Evolutionary conservation across 352 stramenopile species (phyloP), one percentile per base, ranked within the genome.

Genomic region (Phytophthora tubulina): DNA sequence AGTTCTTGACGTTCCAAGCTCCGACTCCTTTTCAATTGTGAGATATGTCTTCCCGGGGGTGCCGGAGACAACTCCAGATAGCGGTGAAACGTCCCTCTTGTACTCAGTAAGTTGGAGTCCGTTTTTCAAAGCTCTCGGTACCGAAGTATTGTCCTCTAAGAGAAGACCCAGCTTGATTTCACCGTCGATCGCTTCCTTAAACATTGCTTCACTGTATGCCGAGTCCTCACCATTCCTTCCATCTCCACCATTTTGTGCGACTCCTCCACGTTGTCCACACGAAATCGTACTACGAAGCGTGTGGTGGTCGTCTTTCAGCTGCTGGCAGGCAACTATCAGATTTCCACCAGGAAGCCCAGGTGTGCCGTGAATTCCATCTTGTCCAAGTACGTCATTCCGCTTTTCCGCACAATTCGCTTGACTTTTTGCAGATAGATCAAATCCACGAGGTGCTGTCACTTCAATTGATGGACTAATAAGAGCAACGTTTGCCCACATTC

Each of bases 301-400:
- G 1, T 67, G 4, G 2, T 3, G 1, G n/a, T 56, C 21, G 46
- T 70, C 70, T 30, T 59, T 33, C 13, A 70, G 17, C 14, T 27
- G 3, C 0, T 41, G 30, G 14, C 55, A 66, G 7, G 57, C 27
- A 32, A 66, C 56, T n/a, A 51, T 11, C 10, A 73, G 41, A 27
- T 70, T 73, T 3, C 63, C 69, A 27, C 69, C 69, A 51, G 63
- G 63, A 42, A 73, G 36, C 2, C 69, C 69, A n/a, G 42, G 32
- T 10, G 9, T 15, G 1, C 69, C 69, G 15, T 68, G 35, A 6
- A 11, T 4, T 15, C 69, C 69, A 45, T 53, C 4, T 21, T 4
- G 15, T 42, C 51, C 64, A 36, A 6, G 4, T 3, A 17, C 17
- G 6, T 13, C 3, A 3, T 76, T 76, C 1, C 35, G 3, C 13